phyloP scores from a whole-genome alignment of 2,329 filamentous ascomycete genomes.

The Coniochaeta pulveracea region DNA sequence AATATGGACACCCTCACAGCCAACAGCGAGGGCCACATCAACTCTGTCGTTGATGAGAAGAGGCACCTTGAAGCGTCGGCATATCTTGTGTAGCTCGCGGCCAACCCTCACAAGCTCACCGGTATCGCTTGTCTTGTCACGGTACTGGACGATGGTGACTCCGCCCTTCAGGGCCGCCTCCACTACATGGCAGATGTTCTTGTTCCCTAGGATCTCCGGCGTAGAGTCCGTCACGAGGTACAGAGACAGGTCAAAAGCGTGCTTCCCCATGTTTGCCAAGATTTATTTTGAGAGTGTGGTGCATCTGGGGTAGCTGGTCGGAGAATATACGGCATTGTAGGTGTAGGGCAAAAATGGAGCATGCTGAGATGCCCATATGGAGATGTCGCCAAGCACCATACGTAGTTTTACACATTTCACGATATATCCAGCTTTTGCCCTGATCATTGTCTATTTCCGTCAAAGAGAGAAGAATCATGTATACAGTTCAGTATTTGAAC shows the following conservation, averaged over 20 bases:
- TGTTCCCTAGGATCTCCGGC: conserved; percentile 64
- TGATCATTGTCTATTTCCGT: no score
- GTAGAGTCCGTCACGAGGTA: conserved; percentile 94
- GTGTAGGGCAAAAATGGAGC: no score
- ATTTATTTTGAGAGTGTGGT: no score
- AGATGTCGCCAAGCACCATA: no score
- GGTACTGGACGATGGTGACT: conserved; percentile 78
- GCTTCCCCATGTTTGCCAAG: conserved; percentile 6
- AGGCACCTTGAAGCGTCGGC: conserved; percentile 56
- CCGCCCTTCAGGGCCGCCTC: conserved; percentile 66
- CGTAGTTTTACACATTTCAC: no score
- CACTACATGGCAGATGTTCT: conserved; percentile 62
- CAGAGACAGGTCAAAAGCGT: conserved; percentile 58
- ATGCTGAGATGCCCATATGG: no score
- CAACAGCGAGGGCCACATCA: conserved; percentile 75
- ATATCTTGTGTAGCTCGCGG: conserved; percentile 59
- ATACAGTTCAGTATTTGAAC: no score
- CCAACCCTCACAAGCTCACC: conserved; percentile 60
- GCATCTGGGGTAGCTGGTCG: no score
- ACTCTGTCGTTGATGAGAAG: conserved; percentile 89
- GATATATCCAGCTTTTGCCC: no score
- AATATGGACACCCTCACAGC: conserved; percentile 85
- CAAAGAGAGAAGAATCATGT: no score
- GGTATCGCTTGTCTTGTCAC: conserved; percentile 77
- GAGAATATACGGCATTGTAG: no score